Evolutionary conservation across 2,329 filamentous ascomycete genomes (phyloP), one percentile per base, ranked within the genome.

Genomic region (Epichloe festucae): DNA sequence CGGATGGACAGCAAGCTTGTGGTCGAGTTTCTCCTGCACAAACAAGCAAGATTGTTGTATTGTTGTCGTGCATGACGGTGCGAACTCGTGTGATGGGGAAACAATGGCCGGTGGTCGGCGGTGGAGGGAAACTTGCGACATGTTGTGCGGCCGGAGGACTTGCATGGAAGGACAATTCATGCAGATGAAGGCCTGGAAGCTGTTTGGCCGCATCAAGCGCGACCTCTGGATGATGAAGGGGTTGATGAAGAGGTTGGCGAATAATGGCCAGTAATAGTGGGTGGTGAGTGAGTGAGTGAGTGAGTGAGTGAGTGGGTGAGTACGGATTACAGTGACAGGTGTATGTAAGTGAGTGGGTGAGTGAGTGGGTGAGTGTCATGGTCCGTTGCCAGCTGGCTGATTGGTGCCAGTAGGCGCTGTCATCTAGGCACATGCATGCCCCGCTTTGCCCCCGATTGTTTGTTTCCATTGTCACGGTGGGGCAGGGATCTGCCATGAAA

Each of bases 401-500:
- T 50, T 50, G 41, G 39, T 48, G 39, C 3, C 47, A 38, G 40
- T 12, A 43, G 27, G 39, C 39, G 39, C 47, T 27, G 41, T 42
- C 48, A 42, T 17, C 19, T 27, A 14, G 19, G 19, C 5, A 6
- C 21, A 38, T n/a, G 36, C 36, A 7, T 4, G 36, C 11, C 40
- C 40, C 17, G 40, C 11, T 15, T 8, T 12, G 12, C 6, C 17
- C 35, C 7, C 40, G 19, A 15, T 21, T 15, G 21, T 19, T 27
- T 39, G 27, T 40, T 40, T 31, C 34, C 42, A 40, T 40, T 31
- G 49, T 38, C 11, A 34, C 14, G 50, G 39, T 48, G 36, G 21
- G 39, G 46, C 45, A 48, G 50, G 44, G 8, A 39, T 48, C 23
- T 36, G 46, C 45, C 34, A 42, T 48, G 50, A 48, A 52, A 45